Conservation (phyloP, 2,329 filamentous ascomycete species). For the Cladosporium sp. region DNA sequence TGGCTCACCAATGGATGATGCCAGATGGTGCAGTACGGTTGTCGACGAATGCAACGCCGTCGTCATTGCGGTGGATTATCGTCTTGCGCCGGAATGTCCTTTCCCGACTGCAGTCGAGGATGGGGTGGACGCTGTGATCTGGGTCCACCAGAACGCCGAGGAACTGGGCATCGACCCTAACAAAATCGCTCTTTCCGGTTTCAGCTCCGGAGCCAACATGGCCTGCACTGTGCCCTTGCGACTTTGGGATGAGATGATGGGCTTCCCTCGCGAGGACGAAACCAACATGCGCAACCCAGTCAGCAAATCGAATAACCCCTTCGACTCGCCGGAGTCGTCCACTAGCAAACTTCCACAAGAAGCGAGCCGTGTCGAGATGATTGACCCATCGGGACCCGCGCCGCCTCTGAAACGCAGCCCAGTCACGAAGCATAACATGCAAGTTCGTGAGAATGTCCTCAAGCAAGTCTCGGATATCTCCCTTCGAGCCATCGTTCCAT, state of each 20-base stretch:
- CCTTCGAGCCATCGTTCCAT: slow-evolving; percentile 54
- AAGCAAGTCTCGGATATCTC: slow-evolving; percentile 32
- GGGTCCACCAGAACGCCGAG: slow-evolving; percentile 51
- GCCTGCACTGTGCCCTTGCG: slow-evolving; percentile 57
- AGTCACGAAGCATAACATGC: slow-evolving; percentile 4
- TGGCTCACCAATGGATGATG: slow-evolving; percentile 56
- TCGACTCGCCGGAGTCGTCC: slow-evolving; percentile 1
- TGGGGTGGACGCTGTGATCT: slow-evolving; percentile 57
- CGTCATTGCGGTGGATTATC: slow-evolving; percentile 58
- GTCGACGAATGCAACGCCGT: slow-evolving; percentile 53
- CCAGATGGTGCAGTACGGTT: slow-evolving; percentile 54
- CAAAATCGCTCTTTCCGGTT: slow-evolving; percentile 56
- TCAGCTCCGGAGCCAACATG: slow-evolving; percentile 60
- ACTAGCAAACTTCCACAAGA: slow-evolving; percentile 1
- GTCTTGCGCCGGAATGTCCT: slow-evolving; percentile 56
- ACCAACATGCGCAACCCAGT: not conserved
- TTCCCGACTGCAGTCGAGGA: slow-evolving; percentile 62
- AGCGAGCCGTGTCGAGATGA: not conserved
- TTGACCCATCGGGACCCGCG: not conserved
- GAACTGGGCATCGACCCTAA: slow-evolving; percentile 54
- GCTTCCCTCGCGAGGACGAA: slow-evolving; percentile 23
- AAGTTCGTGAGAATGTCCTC: slow-evolving; percentile 7
- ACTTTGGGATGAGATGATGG: slow-evolving; percentile 45
- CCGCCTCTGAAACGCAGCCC: slow-evolving; percentile 6
- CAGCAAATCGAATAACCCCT: not conserved